Evolutionary conservation across 179 eudicot genomes (phyloP).

Genomic region (Sideroxylon spinosum): DNA sequence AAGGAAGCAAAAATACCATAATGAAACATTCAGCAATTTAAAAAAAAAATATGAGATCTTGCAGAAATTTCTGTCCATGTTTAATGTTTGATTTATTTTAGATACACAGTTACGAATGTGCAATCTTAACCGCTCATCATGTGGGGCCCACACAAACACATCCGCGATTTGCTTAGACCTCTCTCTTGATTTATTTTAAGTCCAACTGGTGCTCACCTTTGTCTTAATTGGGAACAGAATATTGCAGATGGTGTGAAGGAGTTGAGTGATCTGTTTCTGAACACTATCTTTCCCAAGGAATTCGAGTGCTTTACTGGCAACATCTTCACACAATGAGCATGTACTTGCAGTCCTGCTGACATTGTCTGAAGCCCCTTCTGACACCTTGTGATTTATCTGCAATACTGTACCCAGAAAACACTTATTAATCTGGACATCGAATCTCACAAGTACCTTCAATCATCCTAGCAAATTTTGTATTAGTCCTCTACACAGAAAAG

Average conservation of each 20-base stretch:
- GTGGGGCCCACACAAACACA: too few relatives aligned
- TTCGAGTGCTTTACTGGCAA: slow-evolving; percentile 45
- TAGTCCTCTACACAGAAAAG: background rate
- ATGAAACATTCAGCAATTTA: too few relatives aligned
- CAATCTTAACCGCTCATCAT: too few relatives aligned
- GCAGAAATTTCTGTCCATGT: too few relatives aligned
- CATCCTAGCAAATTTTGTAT: background rate
- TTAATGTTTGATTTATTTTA: too few relatives aligned
- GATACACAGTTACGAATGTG: too few relatives aligned
- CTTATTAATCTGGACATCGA: slow-evolving; percentile 11
- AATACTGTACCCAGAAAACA: slow-evolving; percentile 30
- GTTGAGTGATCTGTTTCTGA: slow-evolving; percentile 42
- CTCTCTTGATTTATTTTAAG: background rate
- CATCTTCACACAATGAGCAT: slow-evolving; percentile 71
- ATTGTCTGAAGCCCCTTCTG: slow-evolving; percentile 21
- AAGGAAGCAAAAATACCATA: slow-evolving; percentile 3
- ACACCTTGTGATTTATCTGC: slow-evolving; percentile 20
- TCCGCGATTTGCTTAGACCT: too few relatives aligned
- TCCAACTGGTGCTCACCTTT: slow-evolving; percentile 33
- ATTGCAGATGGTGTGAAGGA: slow-evolving; percentile 67
- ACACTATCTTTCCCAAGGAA: slow-evolving; percentile 67
- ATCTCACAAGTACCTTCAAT: background rate
- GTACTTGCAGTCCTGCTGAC: slow-evolving; percentile 27
- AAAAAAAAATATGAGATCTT: too few relatives aligned
- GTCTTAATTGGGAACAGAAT: slow-evolving; percentile 44